Base-by-base conservation (phyloP, 1,139 yeast species). In the Scheffersomyces lignicola region DNA sequence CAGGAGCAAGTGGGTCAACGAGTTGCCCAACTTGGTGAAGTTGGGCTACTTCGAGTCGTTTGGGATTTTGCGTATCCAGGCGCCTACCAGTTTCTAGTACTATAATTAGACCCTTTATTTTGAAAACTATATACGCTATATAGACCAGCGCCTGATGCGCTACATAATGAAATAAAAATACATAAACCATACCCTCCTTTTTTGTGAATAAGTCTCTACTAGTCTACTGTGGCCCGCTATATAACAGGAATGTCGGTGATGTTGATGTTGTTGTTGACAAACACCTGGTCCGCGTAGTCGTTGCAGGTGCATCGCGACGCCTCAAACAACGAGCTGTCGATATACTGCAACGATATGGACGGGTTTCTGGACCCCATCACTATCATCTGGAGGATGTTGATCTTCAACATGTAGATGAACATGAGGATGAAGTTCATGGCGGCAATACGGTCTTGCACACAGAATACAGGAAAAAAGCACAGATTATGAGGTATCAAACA, bases 281-380 rank as follows among this genome's bases (percentile, higher is more conserved):
- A 41, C 23, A 49, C 47, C 7, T 38, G 35, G 29, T 53, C 51
- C n/a, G 56, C 46, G 24, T 41, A 42, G 15, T 53, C 58, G 5
- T 55, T 54, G 1, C 38, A 43, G n/a, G 66, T 58, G 24, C 60
- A 59, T 22, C 53, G 47, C 8, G 61, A 45, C 1, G 67, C 58
- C 40, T 57, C 66, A 39, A 66, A 67, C 12, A 65, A 45, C 8
- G 71, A 54, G 36, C 71, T 64, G 31, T 66, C 69, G 16, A 69
- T 55, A 41, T 52, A 58, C 23, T 58, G 59, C 28, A 66, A 38
- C 24, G 62, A 49, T 14, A 60, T 51, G 20, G 65, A 62, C 33
- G 62, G 60, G 32, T 55, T 58, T 36, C 73, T 54, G 36, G 69
- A 58, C 36, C 54, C 59, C 37, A 58, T 52, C 23, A 69, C 60